These are phyloP conservation scores for Wickerhamomyces chambardii DNA, from an alignment of 805 yeast species.

Conservation along the genomic window DNA sequence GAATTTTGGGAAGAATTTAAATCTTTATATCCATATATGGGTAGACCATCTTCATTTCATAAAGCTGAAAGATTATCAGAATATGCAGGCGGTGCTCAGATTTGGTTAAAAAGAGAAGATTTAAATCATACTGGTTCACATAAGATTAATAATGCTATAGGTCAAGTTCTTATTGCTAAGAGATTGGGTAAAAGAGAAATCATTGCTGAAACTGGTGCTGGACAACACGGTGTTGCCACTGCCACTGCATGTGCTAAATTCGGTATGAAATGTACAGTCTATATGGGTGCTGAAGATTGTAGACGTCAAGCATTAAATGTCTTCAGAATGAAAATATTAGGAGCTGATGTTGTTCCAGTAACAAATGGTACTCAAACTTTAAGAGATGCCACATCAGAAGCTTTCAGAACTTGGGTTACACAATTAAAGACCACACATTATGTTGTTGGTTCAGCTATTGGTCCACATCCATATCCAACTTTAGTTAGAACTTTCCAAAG, in stretches of 20 bases:
- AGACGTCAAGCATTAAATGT: constrained; percentile 97
- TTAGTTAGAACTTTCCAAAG: constrained; percentile 97
- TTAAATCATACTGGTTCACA: constrained; percentile 85
- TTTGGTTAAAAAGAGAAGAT: constrained; percentile 98
- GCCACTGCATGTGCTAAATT: constrained; percentile 90
- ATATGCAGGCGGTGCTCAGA: constrained; percentile 88
- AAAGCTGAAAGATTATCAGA: constrained; percentile 85
- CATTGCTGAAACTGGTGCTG: constrained; percentile 89
- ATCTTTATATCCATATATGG: constrained; percentile 82
- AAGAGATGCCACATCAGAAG: constrained; percentile 97
- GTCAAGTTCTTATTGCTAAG: constrained; percentile 72
- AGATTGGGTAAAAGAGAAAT: constrained; percentile 70
- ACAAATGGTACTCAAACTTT: constrained; percentile 91
- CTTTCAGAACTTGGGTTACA: constrained; percentile 92
- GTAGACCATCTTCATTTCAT: constrained; percentile 92
- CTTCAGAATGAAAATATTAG: constrained; percentile 92
- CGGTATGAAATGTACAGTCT: constrained; percentile 91
- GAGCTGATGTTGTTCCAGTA: constrained; percentile 92
- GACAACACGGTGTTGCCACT: constrained; percentile 89
- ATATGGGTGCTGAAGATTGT: constrained; percentile 98
- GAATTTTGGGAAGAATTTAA: constrained; percentile 89
- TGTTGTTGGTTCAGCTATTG: constrained; percentile 96
- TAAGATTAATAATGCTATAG: constrained; percentile 77
- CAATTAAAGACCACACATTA: constrained; percentile 82
- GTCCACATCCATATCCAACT: constrained; percentile 98